Percentiles rank a stretch among this genome's conserved stretches.
Evolutionary conservation across 2,329 filamentous ascomycete species (phyloP).

Genomic region (Fusarium guadeloupense): DNA sequence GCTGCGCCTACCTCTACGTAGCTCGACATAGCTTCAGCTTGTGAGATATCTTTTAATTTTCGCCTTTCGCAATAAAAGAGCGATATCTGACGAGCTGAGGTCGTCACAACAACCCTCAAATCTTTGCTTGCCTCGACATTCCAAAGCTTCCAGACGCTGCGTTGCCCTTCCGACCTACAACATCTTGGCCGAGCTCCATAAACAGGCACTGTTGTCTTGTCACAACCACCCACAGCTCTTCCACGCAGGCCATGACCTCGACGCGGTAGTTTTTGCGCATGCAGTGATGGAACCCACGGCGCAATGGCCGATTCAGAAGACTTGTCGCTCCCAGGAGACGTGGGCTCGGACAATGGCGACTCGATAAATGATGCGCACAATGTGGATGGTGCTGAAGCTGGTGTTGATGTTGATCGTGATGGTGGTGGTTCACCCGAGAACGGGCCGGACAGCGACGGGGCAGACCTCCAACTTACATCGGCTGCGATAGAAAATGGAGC

Average conservation of each 20-base stretch:
- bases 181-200: conserved; percentile 37
- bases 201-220: conserved; percentile 28
- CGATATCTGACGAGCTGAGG: neutral
- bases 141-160: conserved; percentile 4
- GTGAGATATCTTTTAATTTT: conserved; percentile 20
- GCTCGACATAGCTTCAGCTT: conserved; percentile 41
- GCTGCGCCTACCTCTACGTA: conserved; percentile 39
- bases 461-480: conserved; percentile 30
- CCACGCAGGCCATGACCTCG: conserved; percentile 41
- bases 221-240: conserved; percentile 16
- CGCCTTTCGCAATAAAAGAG: neutral
- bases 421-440: conserved; percentile 27
- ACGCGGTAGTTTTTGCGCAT: conserved; percentile 42
- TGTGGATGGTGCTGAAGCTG: conserved; percentile 23
- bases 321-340: conserved; percentile 52
- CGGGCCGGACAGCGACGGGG: conserved; percentile 22
- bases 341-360: conserved; percentile 54
- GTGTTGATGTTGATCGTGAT: conserved; percentile 32
- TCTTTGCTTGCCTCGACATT: neutral
- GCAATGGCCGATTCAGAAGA: conserved; percentile 62
- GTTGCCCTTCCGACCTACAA: conserved; percentile 32
- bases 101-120: neutral
- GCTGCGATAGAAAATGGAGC: conserved; percentile 36
- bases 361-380: conserved; percentile 44
- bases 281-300: conserved; percentile 53